These are phyloP conservation scores for Solanum virginianum DNA, from an alignment of 257 asterid species.

Conservation along the genomic window DNA sequence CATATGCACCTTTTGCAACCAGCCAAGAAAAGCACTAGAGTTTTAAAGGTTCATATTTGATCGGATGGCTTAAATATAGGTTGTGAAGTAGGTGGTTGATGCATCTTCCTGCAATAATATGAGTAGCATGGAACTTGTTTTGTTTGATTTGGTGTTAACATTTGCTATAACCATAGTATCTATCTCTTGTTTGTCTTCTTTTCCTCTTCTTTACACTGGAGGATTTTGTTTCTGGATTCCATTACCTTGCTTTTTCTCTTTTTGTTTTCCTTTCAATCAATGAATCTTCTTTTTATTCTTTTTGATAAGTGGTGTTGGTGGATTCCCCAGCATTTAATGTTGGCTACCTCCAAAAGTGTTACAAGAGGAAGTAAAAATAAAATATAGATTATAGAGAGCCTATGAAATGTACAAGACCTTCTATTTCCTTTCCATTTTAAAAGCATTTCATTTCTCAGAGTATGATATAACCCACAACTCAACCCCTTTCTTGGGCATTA, in stretches of 20 bases:
- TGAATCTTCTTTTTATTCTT: not conserved
- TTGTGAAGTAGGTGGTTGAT: not conserved
- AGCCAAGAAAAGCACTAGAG: not conserved
- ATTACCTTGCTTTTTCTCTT: not conserved
- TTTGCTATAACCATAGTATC: not conserved
- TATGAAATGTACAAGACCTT: too few species aligned
- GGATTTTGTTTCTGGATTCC: not conserved
- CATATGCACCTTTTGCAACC: not conserved
- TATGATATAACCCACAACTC: too few species aligned
- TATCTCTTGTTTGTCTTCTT: not conserved
- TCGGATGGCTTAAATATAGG: not conserved
- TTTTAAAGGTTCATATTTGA: not conserved
- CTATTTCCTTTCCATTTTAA: too few species aligned
- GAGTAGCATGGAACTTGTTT: not conserved
- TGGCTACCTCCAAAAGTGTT: too few species aligned
- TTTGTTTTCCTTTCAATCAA: not conserved
- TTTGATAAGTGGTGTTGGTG: too few species aligned
- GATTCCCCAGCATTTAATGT: too few species aligned
- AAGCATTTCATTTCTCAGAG: too few species aligned
- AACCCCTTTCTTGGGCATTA: too few species aligned
- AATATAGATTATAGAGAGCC: too few species aligned
- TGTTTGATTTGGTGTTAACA: not conserved
- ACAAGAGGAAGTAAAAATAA: too few species aligned
- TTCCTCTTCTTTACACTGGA: not conserved
- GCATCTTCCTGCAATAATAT: not conserved